Evolutionary conservation across 306 rosid genomes (phyloP).

Genomic region (Casuarina cunninghamiana): DNA sequence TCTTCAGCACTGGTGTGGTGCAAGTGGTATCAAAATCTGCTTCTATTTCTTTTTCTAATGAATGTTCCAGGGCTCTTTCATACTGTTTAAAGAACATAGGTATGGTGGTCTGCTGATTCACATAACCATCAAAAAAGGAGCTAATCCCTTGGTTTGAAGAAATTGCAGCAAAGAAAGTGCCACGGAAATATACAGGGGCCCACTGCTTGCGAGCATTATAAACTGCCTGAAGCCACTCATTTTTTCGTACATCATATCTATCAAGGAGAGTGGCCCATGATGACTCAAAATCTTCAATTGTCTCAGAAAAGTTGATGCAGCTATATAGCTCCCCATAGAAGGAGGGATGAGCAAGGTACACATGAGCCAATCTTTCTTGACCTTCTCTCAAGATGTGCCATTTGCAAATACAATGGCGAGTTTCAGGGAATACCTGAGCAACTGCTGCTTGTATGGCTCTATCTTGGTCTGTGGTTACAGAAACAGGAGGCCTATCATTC

Average conservation of each 20-base stretch:
- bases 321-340: conserved; percentile 68
- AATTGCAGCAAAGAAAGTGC: conserved; percentile 67
- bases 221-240: conserved; percentile 83
- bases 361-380: conserved; percentile 74
- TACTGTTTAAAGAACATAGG: conserved; percentile 72
- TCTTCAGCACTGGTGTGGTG: conserved; percentile 63
- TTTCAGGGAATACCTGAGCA: conserved; percentile 58
- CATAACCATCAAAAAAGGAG: conserved; percentile 72
- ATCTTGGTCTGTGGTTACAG: conserved; percentile 82
- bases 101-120: conserved; percentile 69
- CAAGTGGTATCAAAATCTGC: conserved; percentile 65
- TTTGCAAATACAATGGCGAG: conserved; percentile 77
- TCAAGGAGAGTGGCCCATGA: conserved; percentile 62
- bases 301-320: conserved; percentile 67
- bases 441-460: conserved; percentile 70
- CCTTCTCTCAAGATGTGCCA: conserved; percentile 93
- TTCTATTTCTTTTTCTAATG: conserved; percentile 70
- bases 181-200: conserved; percentile 84
- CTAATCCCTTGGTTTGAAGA: conserved; percentile 53
- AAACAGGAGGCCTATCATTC: conserved; percentile 64
- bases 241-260: conserved; percentile 53
- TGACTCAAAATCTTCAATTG: conserved; percentile 62
- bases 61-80: conserved; percentile 64
- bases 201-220: conserved; percentile 78
- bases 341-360: conserved; percentile 70